These are phyloP conservation scores for Chalciporus piperatus DNA, from an alignment of 768 basidiomycete species.

Conservation along the genomic window DNA sequence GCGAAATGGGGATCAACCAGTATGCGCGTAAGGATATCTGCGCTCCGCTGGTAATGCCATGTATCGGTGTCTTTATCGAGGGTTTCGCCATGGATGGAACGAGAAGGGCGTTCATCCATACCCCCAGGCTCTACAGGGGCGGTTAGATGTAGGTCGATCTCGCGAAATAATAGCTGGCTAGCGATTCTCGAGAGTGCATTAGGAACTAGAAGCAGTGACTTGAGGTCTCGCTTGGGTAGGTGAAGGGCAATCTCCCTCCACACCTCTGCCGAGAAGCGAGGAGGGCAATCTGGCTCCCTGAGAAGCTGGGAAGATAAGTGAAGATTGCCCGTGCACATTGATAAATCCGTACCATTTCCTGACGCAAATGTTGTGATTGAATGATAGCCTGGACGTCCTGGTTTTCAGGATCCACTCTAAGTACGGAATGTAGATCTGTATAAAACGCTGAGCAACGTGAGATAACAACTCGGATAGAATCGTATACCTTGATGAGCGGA, in stretches of 20 bases:
- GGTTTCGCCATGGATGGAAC: slow-evolving; percentile 9
- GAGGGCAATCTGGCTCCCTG: slow-evolving; percentile 41
- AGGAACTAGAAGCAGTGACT: slow-evolving; percentile 59
- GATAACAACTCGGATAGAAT: not conserved
- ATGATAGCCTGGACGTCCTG: slow-evolving; percentile 63
- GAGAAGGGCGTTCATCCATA: slow-evolving; percentile 13
- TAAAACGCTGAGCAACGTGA: not conserved
- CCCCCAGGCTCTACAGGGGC: slow-evolving; percentile 27
- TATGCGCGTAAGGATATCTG: slow-evolving; percentile 67
- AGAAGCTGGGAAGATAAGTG: slow-evolving; percentile 21
- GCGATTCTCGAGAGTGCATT: slow-evolving; percentile 68
- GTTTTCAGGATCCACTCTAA: slow-evolving; percentile 64
- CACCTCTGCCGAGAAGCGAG: slow-evolving; percentile 63
- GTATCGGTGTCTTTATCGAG: slow-evolving; percentile 38
- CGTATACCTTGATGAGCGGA: slow-evolving; percentile 62
- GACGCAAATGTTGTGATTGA: slow-evolving; percentile 47
- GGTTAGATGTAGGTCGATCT: slow-evolving; percentile 63
- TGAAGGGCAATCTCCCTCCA: slow-evolving; percentile 68
- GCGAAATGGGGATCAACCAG: slow-evolving; percentile 62
- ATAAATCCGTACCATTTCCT: slow-evolving; percentile 49
- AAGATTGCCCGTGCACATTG: not conserved
- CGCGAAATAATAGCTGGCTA: slow-evolving; percentile 61
- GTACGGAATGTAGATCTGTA: slow-evolving; percentile 63
- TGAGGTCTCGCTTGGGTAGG: slow-evolving; percentile 63
- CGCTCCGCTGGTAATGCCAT: slow-evolving; percentile 56